Evolutionary conservation across 1,284 basidiomycete genomes (phyloP).

Genomic region (Microbotryum intermedium): DNA sequence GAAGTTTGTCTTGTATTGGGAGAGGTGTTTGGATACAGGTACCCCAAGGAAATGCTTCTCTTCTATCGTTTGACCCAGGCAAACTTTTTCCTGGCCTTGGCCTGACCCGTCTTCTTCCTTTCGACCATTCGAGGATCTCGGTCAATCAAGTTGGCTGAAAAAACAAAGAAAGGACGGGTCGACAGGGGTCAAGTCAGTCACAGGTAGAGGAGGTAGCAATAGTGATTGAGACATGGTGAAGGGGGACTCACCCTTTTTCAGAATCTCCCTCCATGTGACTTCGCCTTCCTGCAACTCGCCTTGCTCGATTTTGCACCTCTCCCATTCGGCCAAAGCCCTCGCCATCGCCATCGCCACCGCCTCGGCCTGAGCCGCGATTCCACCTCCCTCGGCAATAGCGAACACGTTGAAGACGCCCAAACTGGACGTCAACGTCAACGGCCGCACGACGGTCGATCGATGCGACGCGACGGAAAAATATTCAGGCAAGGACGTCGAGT

Average conservation of each 20-base stretch:
- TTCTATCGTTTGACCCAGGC: constrained; percentile 88
- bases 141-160: constrained; percentile 68
- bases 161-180: background rate
- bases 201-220: background rate
- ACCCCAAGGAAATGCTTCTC: no score
- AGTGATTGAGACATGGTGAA: background rate
- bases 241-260: constrained; percentile 57
- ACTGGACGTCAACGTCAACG: constrained; percentile 74
- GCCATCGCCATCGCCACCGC: constrained; percentile 77
- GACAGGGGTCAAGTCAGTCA: background rate
- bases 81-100: constrained; percentile 86
- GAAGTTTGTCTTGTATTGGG: no score
- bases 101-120: constrained; percentile 86
- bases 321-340: constrained; percentile 53
- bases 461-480: constrained; percentile 74
- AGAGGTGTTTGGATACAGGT: no score
- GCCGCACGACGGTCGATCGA: constrained; percentile 69
- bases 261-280: constrained; percentile 54
- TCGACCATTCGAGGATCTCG: constrained; percentile 97
- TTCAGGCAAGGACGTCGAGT: constrained; percentile 64
- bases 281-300: constrained; percentile 50
- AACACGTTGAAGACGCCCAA: constrained; percentile 90
- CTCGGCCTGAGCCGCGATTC: constrained; percentile 81
- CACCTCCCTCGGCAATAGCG: constrained; percentile 77
- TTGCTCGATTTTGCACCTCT: constrained; percentile 29